phyloP scores from a whole-genome alignment of 495 filamentous ascomycete genomes.

The Acidomyces sp. region DNA sequence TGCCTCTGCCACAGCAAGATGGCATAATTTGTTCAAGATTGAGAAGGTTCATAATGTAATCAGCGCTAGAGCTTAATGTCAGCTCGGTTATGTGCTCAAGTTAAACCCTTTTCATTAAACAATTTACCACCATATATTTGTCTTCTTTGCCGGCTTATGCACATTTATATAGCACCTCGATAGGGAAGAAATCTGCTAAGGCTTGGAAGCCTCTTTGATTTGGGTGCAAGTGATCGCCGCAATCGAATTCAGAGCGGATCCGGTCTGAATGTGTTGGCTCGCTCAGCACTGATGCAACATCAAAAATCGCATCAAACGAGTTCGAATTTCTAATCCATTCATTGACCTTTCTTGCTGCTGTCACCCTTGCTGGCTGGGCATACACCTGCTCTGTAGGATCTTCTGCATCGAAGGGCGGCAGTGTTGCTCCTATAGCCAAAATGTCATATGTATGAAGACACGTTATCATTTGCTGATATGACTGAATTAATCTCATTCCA shows the following conservation, averaged over 20 bases:
- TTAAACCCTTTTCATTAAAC: too few species aligned
- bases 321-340: conserved; percentile 46
- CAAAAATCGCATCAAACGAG: conserved; percentile 47
- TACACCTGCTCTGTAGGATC: conserved; percentile 36
- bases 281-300: conserved; percentile 47
- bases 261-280: conserved; percentile 35
- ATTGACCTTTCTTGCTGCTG: conserved; percentile 47
- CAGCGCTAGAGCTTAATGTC: too few species aligned
- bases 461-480: conserved; percentile 44
- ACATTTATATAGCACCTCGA: conserved; percentile 39
- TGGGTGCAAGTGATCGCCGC: conserved; percentile 60
- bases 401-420: conserved; percentile 50
- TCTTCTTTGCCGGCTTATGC: too few species aligned
- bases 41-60: too few species aligned
- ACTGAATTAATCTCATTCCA: conserved; percentile 38
- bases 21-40: too few species aligned
- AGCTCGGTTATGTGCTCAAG: too few species aligned
- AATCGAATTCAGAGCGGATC: conserved; percentile 42
- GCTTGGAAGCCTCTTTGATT: conserved; percentile 51
- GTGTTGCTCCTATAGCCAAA: conserved; percentile 49
- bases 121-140: too few species aligned
- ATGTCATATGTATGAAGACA: conserved; percentile 45
- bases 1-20: too few species aligned
- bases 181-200: conserved; percentile 47
- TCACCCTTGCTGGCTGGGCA: conserved; percentile 41